Evolutionary conservation across 2,329 filamentous ascomycete species (phyloP), one percentile per base, ranked within the genome.

Genomic region (Scopulariopsis brevicaulis): DNA sequence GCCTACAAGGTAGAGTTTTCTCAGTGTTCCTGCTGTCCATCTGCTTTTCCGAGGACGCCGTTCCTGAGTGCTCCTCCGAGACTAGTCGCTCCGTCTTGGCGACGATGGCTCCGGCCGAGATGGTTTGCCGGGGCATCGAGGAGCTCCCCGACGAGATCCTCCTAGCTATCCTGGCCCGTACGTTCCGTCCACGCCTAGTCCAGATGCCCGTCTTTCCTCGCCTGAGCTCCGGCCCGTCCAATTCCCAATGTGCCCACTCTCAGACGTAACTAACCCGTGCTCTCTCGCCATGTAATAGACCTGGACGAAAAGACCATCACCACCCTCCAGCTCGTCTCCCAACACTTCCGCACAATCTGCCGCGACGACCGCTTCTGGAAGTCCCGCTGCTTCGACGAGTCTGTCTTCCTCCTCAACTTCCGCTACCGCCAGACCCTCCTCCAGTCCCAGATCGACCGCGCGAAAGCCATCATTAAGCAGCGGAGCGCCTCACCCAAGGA

Each of bases 281-380:
- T 46, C 18, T n/a, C n/a, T 6, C 40, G 8, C 12, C n/a, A 8
- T n/a, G 10, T 2, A 22, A n/a, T 46, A 57, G 55, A 20, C 55
- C 20, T 57, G 7, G 55, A 57, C 43, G 55, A 57, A 34, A 37
- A 53, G 24, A 37, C 55, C 52, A 64, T 92, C 60, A 81, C 86
- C 59, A 77, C 71, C 58, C 74, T 93, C 37, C 89, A 92, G 70
- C 77, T 81, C 22, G 82, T 90, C 14, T 93, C 84, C 28, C 82
- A 77, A 62, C 78, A 77, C 52, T 81, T 93, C 59, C 78, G 85
- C 32, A 70, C 74, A 34, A 75, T 94, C 50, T 86, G 83, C 46
- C 84, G 90, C 59, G 90, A 96, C 67, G 81, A 87, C 64, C 80
- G 77, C 46, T 74, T 93, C 40, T 96, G 92, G 92, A 86, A 87